Percentiles rank a stretch among this genome's conserved stretches.
phyloP scores from a whole-genome alignment of 2,329 filamentous ascomycete species.

The Calonectria hongkongensis region DNA sequence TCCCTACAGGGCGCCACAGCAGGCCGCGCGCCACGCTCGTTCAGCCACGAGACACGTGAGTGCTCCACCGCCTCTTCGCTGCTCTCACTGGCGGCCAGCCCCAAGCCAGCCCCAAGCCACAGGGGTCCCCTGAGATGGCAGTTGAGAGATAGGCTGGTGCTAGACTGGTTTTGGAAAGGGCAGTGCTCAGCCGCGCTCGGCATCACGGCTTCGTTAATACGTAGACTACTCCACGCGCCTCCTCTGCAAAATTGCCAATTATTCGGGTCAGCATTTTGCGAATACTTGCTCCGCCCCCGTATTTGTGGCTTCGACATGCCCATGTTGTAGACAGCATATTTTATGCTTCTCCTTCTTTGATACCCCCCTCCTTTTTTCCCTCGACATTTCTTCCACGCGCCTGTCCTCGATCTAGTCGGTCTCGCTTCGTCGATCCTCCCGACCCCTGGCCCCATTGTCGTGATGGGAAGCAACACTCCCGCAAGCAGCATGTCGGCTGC shows the following conservation, averaged over 20 bases:
- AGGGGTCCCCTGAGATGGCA: constrained; percentile 51
- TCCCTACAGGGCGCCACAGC: constrained; percentile 19
- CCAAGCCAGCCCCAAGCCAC: constrained; percentile 45
- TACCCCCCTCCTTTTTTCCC: constrained; percentile 7
- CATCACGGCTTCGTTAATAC: constrained; percentile 56
- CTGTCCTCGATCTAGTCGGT: constrained; percentile 12
- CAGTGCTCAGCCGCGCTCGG: constrained; percentile 55
- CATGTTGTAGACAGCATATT: constrained; percentile 39
- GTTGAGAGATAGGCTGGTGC: constrained; percentile 37
- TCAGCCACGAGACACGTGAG: constrained; percentile 32
- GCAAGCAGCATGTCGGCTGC: constrained; percentile 59
- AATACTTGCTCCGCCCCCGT: constrained; percentile 40
- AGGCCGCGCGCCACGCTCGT: constrained; percentile 14
- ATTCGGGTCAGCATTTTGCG: constrained; percentile 44
- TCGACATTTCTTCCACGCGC: constrained; percentile 2
- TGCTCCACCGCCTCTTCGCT: constrained; percentile 3
- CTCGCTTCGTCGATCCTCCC: constrained; percentile 27
- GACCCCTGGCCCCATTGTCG: constrained; percentile 43
- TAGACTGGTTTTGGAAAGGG: constrained; percentile 47
- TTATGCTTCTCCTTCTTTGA: constrained; percentile 13
- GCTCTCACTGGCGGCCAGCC: not conserved
- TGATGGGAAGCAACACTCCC: constrained; percentile 65
- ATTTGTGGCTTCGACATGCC: constrained; percentile 45
- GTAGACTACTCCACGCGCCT: constrained; percentile 55
- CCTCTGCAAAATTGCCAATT: constrained; percentile 52